phyloP scores from a whole-genome alignment of 192 early-diverging fungal genomes.

The Piromyces finnis region DNA sequence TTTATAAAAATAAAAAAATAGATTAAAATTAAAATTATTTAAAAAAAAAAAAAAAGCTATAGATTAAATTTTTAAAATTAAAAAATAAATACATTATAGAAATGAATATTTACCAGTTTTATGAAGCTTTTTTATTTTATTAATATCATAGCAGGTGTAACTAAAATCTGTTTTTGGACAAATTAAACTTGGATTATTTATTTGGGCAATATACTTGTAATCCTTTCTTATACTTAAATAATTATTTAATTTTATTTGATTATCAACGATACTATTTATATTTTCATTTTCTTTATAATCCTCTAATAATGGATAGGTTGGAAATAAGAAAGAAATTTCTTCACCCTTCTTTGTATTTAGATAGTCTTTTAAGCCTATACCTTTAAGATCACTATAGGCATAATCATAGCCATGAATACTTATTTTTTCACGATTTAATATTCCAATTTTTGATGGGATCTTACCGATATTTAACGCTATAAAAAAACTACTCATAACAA shows the following conservation, averaged over 20 bases:
- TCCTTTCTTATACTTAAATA: neutral
- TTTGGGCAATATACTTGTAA: neutral
- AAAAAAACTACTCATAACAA: neutral
- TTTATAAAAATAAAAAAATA: too few species aligned
- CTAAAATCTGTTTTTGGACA: neutral
- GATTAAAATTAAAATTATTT: too few species aligned
- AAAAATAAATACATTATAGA: too few species aligned
- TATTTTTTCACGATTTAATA: too few species aligned
- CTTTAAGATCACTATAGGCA: too few species aligned
- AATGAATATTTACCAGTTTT: neutral
- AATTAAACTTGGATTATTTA: neutral
- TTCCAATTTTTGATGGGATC: neutral
- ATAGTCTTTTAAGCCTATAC: too few species aligned
- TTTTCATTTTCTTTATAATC: neutral
- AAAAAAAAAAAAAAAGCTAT: too few species aligned
- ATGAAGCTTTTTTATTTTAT: neutral
- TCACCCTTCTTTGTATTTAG: too few species aligned
- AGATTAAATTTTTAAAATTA: too few species aligned
- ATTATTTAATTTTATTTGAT: neutral
- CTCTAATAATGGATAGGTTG: neutral
- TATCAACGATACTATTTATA: neutral
- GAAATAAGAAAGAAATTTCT: neutral
- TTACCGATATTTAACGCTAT: neutral
- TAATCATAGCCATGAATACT: too few species aligned
- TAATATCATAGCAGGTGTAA: neutral